Evolutionary conservation across 495 filamentous ascomycete genomes (phyloP).

Genomic region (Podospora pseudoanserina): DNA sequence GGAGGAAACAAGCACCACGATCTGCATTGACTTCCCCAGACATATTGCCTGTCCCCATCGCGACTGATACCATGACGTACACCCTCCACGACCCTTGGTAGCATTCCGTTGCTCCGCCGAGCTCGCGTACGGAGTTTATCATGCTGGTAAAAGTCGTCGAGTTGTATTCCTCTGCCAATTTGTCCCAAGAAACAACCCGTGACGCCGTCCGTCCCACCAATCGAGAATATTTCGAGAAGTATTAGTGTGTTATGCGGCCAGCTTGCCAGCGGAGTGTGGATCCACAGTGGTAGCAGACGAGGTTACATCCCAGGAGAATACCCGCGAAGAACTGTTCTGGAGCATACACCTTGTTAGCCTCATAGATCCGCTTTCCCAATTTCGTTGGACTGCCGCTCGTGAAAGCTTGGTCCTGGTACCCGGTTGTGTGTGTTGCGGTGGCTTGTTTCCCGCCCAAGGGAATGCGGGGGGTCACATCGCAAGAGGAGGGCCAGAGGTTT

Average conservation of each 20-base stretch:
- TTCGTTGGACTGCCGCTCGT: background rate
- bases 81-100: slow-evolving; percentile 9
- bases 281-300: background rate
- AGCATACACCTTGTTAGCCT: slow-evolving; percentile 6
- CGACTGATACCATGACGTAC: slow-evolving; percentile 9
- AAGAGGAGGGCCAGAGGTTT: slow-evolving; percentile 6
- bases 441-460: slow-evolving; percentile 1
- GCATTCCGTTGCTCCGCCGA: slow-evolving; percentile 29
- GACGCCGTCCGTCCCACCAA: background rate
- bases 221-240: slow-evolving; percentile 11
- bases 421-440: slow-evolving; percentile 3
- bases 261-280: background rate
- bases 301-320: slow-evolving; percentile 13
- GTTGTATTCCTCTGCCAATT: background rate
- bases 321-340: background rate
- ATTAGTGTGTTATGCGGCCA: background rate
- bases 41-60: background rate
- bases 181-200: background rate
- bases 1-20: background rate
- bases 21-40: slow-evolving; percentile 3
- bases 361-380: background rate
- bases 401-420: slow-evolving; percentile 10
- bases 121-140: background rate
- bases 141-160: background rate
- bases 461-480: slow-evolving; percentile 9